A percentile compares a stretch with the other conserved stretches of the same genome.
Evolutionary conservation across 1,284 basidiomycete species (phyloP).

Genomic region (Ceratobasidium sp.): DNA sequence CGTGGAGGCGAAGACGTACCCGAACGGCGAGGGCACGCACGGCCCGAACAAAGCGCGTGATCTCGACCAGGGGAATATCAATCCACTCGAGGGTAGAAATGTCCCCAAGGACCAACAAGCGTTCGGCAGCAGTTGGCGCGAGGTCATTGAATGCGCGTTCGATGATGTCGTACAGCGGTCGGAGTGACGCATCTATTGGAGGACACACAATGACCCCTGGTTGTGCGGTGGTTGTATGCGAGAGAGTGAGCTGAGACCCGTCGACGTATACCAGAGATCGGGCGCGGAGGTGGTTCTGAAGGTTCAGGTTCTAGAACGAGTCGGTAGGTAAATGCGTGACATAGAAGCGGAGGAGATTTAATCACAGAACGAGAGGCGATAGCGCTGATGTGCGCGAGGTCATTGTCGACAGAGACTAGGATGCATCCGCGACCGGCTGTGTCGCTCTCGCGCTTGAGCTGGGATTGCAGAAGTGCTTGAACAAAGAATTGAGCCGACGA

Average conservation of each 20-base stretch:
- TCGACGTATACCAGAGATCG: constrained; percentile 63
- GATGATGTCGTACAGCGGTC: constrained; percentile 34
- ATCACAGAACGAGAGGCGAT: constrained; percentile 67
- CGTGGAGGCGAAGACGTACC: constrained; percentile 52
- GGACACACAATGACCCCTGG: constrained; percentile 23
- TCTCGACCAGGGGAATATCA: constrained; percentile 59
- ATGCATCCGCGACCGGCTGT: constrained; percentile 46
- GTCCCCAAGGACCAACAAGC: constrained; percentile 69
- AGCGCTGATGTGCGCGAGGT: constrained; percentile 64
- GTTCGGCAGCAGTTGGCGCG: not conserved
- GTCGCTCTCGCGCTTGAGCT: constrained; percentile 58
- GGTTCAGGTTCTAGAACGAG: constrained; percentile 59
- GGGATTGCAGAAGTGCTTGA: constrained; percentile 58
- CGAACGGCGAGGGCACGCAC: constrained; percentile 61
- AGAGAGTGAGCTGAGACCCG: constrained; percentile 45
- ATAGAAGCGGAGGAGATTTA: constrained; percentile 29
- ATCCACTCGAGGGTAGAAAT: constrained; percentile 71
- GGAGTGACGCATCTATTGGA: not conserved
- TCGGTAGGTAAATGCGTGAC: not conserved
- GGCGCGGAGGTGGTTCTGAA: constrained; percentile 56
- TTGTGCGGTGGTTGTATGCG: not conserved
- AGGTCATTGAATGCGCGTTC: not conserved
- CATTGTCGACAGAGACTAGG: constrained; percentile 65
- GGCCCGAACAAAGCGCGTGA: constrained; percentile 65
- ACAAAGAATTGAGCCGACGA: constrained; percentile 73